A percentile compares a stretch with the other conserved stretches of the same genome.
phyloP scores from a whole-genome alignment of 2,329 filamentous ascomycete species.

The Capronia coronata region DNA sequence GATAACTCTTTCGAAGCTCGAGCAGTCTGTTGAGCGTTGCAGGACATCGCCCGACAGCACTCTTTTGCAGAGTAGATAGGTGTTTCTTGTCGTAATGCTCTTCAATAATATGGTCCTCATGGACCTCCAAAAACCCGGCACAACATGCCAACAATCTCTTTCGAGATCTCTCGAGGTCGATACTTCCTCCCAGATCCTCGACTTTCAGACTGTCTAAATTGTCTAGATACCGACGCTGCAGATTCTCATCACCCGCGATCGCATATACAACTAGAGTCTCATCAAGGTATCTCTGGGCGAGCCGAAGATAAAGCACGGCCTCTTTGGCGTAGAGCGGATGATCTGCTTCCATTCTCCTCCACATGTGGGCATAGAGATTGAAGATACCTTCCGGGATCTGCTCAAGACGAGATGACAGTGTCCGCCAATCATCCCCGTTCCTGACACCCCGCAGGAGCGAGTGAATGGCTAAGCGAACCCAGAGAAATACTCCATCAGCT shows the following conservation, averaged over 20 bases:
- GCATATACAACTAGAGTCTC: not conserved
- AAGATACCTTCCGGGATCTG: not conserved
- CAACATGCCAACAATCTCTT: not conserved
- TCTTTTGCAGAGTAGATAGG: not conserved
- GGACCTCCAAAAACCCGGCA: not conserved
- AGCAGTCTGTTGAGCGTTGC: not conserved
- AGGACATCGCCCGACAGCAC: not conserved
- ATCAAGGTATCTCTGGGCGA: not conserved
- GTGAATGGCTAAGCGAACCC: constrained; percentile 1
- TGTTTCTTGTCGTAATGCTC: not conserved
- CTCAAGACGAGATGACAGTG: not conserved
- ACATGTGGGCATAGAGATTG: constrained; percentile 4
- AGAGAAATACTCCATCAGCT: constrained; percentile 7
- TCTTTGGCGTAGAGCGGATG: constrained; percentile 3
- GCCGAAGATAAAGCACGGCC: not conserved
- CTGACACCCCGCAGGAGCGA: constrained; percentile 1
- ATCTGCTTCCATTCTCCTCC: constrained; percentile 3
- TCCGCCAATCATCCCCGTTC: not conserved
- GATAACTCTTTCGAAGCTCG: not conserved
- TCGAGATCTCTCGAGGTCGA: not conserved
- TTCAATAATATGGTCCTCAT: not conserved
- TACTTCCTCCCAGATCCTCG: not conserved
- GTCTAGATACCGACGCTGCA: not conserved
- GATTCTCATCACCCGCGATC: not conserved
- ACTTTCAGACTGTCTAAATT: not conserved